Conservation (phyloP, 1,284 basidiomycete genomes). For the Austroboletus novae-zelandiae region DNA sequence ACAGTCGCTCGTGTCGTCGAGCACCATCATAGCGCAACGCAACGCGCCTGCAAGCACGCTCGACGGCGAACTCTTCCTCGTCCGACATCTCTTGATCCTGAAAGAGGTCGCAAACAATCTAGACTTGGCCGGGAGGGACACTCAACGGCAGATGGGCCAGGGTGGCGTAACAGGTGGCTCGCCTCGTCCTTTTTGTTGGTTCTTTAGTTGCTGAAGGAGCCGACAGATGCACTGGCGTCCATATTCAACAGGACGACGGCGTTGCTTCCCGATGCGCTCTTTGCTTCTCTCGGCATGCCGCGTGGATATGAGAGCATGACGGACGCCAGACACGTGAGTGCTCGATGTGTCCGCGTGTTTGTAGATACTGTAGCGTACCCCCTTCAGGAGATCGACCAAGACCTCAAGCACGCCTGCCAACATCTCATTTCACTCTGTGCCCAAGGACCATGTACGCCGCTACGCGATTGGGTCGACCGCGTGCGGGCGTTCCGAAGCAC, state of each 20-base stretch:
- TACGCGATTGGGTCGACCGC: constrained; percentile 60
- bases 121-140: constrained; percentile 55
- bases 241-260: constrained; percentile 74
- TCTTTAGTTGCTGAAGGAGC: neutral
- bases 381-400: constrained; percentile 75
- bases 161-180: constrained; percentile 52
- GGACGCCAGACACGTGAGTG: constrained; percentile 63
- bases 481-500: constrained; percentile 36
- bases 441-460: constrained; percentile 46
- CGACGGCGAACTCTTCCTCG: constrained; percentile 81
- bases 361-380: too few species aligned
- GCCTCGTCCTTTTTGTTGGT: too few species aligned
- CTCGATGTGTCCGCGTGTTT: neutral
- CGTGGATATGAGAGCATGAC: constrained; percentile 53
- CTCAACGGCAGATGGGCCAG: constrained; percentile 35
- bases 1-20: constrained; percentile 70
- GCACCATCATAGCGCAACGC: constrained; percentile 59
- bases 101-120: constrained; percentile 85
- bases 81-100: constrained; percentile 85
- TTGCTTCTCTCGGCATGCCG: constrained; percentile 63
- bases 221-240: constrained; percentile 68
- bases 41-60: constrained; percentile 45
- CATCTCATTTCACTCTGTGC: constrained; percentile 71
- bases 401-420: constrained; percentile 81
- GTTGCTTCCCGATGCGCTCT: constrained; percentile 65